Base-by-base conservation (phyloP, 768 basidiomycete species). In the button mushroom (Agaricus bisporus) region DNA sequence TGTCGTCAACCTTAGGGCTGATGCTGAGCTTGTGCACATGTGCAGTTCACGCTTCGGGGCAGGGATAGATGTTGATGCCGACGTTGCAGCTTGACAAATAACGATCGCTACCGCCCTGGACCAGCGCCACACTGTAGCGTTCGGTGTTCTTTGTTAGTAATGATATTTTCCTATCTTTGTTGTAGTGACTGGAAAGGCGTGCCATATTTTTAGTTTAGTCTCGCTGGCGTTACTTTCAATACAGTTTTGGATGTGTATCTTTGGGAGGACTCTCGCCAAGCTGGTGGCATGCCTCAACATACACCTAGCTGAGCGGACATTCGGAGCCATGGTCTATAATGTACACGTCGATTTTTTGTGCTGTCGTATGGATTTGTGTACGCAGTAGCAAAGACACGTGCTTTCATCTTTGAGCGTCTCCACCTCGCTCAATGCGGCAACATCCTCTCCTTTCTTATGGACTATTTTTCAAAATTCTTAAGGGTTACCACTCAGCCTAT, bases 401-500 rank as follows among this genome's bases (percentile, higher is more conserved):
- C 37, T 38, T 32, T 26, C 17, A 17, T 18, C 44, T 29, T 36
- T 37, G 17, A 35, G 25, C 48, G 17, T 18, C 14, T 29, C 35
- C 36, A 11, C n/a, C n/a, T n/a, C 18, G 41, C 29, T 26, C 20
- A 36, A 41, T n/a, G 20, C 11, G 32, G 17, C 15, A 20, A 41
- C 39, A 25, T 36, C n/a, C 43, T 39, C 43, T 18, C 44, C 48
- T 11, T 42, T 37, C 60, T 50, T 56, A 91, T 91, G 88, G 88
- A 91, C 61, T 92, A 91, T 66, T 92, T 93, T 64, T 86, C 88
- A 49, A 90, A 88, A 64, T 91, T 91, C 63, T 72, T 92, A 63
- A 64, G 73, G 69, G 61, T 72, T 62, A 56, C 73, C 32, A 61
- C 57, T 56, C 68, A 82, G 70, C 58, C 73, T 61, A 22, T 67